Evolutionary conservation across 2,329 filamentous ascomycete genomes (phyloP), one percentile per base, ranked within the genome.

Genomic region (Penicillium polonicum): DNA sequence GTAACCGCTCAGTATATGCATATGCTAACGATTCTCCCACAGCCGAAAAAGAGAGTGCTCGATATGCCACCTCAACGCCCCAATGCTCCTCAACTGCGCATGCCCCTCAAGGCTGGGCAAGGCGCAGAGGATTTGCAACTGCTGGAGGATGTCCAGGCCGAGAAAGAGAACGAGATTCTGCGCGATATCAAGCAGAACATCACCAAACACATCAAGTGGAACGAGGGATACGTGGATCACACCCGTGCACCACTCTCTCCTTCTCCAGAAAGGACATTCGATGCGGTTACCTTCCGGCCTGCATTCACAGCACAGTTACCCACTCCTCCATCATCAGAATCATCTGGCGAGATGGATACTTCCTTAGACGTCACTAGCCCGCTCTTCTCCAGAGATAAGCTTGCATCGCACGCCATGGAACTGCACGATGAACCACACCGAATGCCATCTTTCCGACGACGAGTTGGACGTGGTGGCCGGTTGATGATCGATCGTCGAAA

Each of bases 171-270:
- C 65, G 86, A 90, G 67, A 86, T 97, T 65, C 83, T 88, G 61
- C 82, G 83, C 63, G 91, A 95, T 69, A 91, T 97, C 72, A 90
- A 95, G 74, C 86, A 86, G 67, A 93, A 95, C 76, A 87, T 95
- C 54, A 84, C 88, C 68, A 93, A 94, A 76, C 93, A 97, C 77
- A 86, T 89, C 67, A 87, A 89, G 72, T 97, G 93, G 92, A 97
- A 97, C 76, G 83, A 90, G 67, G 89, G 90, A 70, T 92, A 91
- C 79, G 85, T 95, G 68, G 92, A 97, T 78, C 83, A 92, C 72
- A 97, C 93, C 60, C 87, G 88, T 78, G 87, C 88, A 64, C 92
- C 93, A 50, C 83, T 97, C 64, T 91, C 90, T 50, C 92, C 92
- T 23, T 85, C 90, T 43, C 81, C 85, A 68, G 88, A 91, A 58